Base-by-base conservation (phyloP, 441 rosid species). In the Eutrema salsugineum region DNA sequence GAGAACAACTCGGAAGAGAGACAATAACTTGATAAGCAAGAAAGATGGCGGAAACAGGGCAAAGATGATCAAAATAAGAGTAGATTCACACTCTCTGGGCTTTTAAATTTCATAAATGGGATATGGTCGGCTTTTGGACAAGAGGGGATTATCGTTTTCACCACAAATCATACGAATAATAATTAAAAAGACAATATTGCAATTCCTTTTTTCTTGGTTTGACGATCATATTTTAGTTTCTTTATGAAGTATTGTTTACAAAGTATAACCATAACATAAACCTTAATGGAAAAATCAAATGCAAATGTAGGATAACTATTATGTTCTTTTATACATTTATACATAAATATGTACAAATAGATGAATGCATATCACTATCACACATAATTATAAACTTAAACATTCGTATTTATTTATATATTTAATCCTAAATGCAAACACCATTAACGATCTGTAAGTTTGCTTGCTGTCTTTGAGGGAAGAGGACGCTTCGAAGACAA, bases 81-180 rank as follows among this genome's bases (percentile, higher is more conserved):
- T 72, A 65, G 11, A 22, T 92, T 85, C 40, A 87, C 97, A 22
- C 79, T 88, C 3, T 90, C 91, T 5, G 94, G 91, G 24, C 73
- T 90, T 42, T 54, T 90, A 78, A 90, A 90, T 78, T 88, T 88
- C 70, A 86, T 86, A 19, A 91, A 90, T 58, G 93, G 91, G 14
- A 65, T 90, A 27, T 90, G 93, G 91, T 88, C 96, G 3, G 85
- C 91, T 15, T 84, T 88, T 54, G 87, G 91, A 17, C 88, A 88
- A 8, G 91, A 85, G 70, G 86, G 89, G 66, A 67, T 90, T 53
- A 83, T 90, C 60, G 76, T 85, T 1, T 88, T 88, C 46, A 88
- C 89, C 0, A 86, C 96, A 0, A 88, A 90, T 61, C 82, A 83
- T 53, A n/a, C n/a, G n/a, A n/a, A 20, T 20, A 20, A 20, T 20